Conservation (phyloP, 768 basidiomycete genomes). For the Lentinula lateritia region DNA sequence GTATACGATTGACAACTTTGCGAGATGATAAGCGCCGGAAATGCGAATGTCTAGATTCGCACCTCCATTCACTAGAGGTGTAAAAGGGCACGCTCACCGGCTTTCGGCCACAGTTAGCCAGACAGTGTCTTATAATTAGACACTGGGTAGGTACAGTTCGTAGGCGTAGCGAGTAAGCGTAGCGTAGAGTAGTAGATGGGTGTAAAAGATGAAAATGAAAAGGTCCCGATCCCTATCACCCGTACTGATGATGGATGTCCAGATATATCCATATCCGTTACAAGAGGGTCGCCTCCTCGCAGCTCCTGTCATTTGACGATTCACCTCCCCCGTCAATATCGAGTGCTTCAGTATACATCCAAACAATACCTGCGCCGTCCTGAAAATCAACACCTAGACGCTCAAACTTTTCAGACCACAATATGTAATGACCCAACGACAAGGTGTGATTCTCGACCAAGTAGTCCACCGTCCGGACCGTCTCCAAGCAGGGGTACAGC, state of each 20-base stretch:
- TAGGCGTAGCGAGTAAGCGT: no score
- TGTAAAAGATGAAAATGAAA: no score
- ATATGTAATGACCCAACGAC: slow-evolving; percentile 45
- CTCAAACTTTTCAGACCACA: slow-evolving; percentile 51
- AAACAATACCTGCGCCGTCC: slow-evolving; percentile 51
- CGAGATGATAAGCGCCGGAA: no score
- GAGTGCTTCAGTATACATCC: slow-evolving; percentile 33
- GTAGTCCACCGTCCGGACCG: slow-evolving; percentile 42
- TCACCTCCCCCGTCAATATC: background rate
- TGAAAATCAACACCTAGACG: slow-evolving; percentile 42
- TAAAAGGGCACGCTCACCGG: no score
- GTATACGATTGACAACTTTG: no score
- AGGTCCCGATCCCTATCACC: no score
- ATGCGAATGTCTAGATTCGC: background rate
- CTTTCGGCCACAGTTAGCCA: no score
- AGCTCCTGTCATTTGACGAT: slow-evolving; percentile 1
- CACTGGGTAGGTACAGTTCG: no score
- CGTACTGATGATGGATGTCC: no score
- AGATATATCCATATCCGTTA: no score
- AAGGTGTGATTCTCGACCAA: slow-evolving; percentile 37
- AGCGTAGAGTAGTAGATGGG: no score
- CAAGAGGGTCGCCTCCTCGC: background rate
- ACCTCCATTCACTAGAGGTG: background rate
- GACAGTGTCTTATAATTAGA: no score
- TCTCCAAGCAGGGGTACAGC: slow-evolving; percentile 39